Base-by-base conservation (phyloP, 2,329 filamentous ascomycete species). In the Penicillium italicum region DNA sequence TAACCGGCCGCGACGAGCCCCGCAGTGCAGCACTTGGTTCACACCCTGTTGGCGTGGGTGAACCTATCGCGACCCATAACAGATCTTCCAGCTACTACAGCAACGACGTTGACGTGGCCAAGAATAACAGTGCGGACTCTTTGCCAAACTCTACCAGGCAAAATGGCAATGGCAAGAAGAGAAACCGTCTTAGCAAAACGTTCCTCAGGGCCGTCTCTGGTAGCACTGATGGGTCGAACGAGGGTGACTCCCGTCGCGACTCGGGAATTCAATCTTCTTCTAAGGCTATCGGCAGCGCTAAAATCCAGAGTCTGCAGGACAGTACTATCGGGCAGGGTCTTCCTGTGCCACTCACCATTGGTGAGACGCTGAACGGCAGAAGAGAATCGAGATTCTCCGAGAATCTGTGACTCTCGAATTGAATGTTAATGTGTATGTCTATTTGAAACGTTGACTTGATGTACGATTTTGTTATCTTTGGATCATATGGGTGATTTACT, bases 331-430 rank as follows among this genome's bases (percentile, higher is more conserved):
- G 70, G 10, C 70, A 71, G 16, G 65, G 66, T 10, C 59, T 73
- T 26, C 63, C 65, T 41, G 62, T 58, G 2, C 72, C 72, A 5
- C 69, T 69, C 6, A 50, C 52, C n/a, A 53, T 64, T 43, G 57
- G 56, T n/a, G 69, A 69, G 14, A 68, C 65, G 38, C 53, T 63
- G 41, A 66, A 64, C 51, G 60, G 66, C 14, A 64, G 59, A 12
- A 66, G 72, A 6, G 71, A 71, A 42, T 74, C 72, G 2, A 62
- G 69, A 45, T 74, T 74, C 53, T 73, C 71, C 1, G 72, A 74
- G 41, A 70, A 73, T 60, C 51, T 74, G 50, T 74, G 55, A 67
- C 62, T 12, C 12, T 60, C 20, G 43, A 56, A 9, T 50, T 57
- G 22, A 24, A 34, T 58, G 34, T 18, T 60, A 46, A 45, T 57